Evolutionary conservation across 495 filamentous ascomycete genomes (phyloP), one percentile per base, ranked within the genome.

Genomic region (Talaromyces stipitatus): DNA sequence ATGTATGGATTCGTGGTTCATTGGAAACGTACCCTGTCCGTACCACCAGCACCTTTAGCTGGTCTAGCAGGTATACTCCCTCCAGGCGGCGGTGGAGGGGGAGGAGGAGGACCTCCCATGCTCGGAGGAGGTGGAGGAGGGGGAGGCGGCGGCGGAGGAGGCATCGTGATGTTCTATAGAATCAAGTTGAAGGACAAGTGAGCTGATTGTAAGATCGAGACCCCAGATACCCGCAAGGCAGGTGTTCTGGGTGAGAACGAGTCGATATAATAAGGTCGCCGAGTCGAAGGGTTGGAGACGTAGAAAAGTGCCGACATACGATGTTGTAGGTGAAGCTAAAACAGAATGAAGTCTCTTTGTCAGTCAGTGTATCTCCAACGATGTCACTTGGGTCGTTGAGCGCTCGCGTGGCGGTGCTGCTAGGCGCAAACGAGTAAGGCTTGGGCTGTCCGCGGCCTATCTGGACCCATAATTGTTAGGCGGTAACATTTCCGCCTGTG

Each of bases 101-200:
- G 88, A 43, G 84, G 82, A 26, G 84, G 82, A 66, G 82, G 83
- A 50, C 85, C 86, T 72, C 84, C 86, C 69, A 82, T 77, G 10
- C 74, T 76, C 22, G 77, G 75, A 57, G 82, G 82, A 58, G 82
- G 82, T 29, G 83, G 83, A 36, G 87, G 86, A n/a, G 87, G 87
- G 56, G 86, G 82, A 46, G 78, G 85, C 60, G 86, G 85, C 60
- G 86, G 86, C 41, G 86, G 84, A 62, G 81, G 79, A 70, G 86
- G 83, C 82, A 87, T 87, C 30, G 58, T 66, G 64, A 41, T 52
- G 41, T 23, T 29, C 45, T 55, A 26, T 7, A 26, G 22, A 54
- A 38, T 22, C 16, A 50, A 23, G 16, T 16, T 54, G 28, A 46
- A 33, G 22, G 24, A 27, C 10, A 29, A 55, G 27, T 53, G 45